Base-by-base conservation (phyloP, 202 grass and related monocot genomes). In the Carex arenaria region DNA sequence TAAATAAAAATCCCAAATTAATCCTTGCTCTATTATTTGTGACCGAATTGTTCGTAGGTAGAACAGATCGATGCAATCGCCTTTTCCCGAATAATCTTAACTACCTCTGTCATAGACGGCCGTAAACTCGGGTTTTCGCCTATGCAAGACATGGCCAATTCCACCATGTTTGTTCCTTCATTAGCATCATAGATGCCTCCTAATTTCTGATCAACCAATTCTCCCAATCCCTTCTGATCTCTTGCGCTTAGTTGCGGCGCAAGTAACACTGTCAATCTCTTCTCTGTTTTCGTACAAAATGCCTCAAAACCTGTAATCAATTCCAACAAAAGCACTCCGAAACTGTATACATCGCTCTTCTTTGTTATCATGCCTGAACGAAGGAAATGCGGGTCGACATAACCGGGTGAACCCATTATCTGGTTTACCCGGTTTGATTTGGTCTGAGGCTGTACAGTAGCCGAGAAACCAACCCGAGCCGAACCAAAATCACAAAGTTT, bases 401-500 rank as follows among this genome's bases (percentile, higher is more conserved):
- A 99, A 0, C 96, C 96, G 3, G 89, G 96, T 19, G 93, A 96
- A 0, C 96, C 96, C 83, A 96, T 82, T 83, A 92, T 81, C 47
- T 17, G 74, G 72, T 75, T 67, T 76, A 88, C 4, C 45, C 87
- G 11, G 87, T 82, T 80, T 36, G 87, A 77, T 61, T 85, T 31
- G 51, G 76, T 70, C 61, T 85, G 80, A 0, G 91, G 85, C 5
- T 82, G 83, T 12, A 90, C 82, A 2, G 89, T 83, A 19, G 88
- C 28, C 0, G 89, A 81, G 87, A 94, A 86, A 55, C 91, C 96
- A n/a, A 64, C 84, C 68, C 85, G 89, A 10, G 96, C 86, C 56
- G 90, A 92, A 47, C 93, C 96, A 80, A 99, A 99, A 89, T 99
- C 96, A 82, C 96, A 99, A 68, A 99, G 93, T 84, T 94, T 95